Evolutionary conservation across 2,329 filamentous ascomycete genomes (phyloP).

Genomic region (Talaromyces pinophilus): DNA sequence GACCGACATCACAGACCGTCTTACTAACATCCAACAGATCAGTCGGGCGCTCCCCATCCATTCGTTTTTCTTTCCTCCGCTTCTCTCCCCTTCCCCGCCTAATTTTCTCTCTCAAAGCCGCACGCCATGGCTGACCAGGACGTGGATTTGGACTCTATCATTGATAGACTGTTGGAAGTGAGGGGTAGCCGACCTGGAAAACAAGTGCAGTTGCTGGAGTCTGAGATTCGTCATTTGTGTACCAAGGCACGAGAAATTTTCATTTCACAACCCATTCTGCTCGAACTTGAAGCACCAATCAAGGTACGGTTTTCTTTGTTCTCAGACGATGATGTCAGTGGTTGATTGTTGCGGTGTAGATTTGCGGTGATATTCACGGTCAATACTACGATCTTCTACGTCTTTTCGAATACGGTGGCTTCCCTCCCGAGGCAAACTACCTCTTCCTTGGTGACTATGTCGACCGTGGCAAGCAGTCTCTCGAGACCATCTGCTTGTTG

Average conservation of each 20-base stretch:
- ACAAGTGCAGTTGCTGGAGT: slow-evolving; percentile 94
- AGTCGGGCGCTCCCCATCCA: slow-evolving; percentile 5
- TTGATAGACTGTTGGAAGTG: slow-evolving; percentile 96
- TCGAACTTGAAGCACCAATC: slow-evolving; percentile 97
- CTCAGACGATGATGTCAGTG: background rate
- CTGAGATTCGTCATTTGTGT: slow-evolving; percentile 95
- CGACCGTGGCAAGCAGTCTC: slow-evolving; percentile 97
- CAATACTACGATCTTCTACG: slow-evolving; percentile 98
- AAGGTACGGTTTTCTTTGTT: slow-evolving; percentile 66
- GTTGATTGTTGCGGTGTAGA: slow-evolving; percentile 56
- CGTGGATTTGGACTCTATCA: slow-evolving; percentile 98
- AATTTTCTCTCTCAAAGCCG: slow-evolving; percentile 26
- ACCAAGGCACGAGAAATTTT: slow-evolving; percentile 99
- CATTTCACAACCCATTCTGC: slow-evolving; percentile 96
- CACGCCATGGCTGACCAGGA: slow-evolving; percentile 73
- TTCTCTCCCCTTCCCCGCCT: slow-evolving; percentile 28
- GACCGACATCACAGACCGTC: background rate
- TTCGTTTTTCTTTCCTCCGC: slow-evolving; percentile 24
- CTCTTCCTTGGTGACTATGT: slow-evolving; percentile 99
- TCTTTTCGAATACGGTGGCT: slow-evolving; percentile 96
- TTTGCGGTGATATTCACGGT: slow-evolving; percentile 98
- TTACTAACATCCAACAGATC: background rate
- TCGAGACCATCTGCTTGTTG: slow-evolving; percentile 96
- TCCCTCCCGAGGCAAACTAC: slow-evolving; percentile 98
- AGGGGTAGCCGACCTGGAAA: slow-evolving; percentile 97